Evolutionary conservation across 768 basidiomycete genomes (phyloP).

Genomic region (Psilocybe sp.): DNA sequence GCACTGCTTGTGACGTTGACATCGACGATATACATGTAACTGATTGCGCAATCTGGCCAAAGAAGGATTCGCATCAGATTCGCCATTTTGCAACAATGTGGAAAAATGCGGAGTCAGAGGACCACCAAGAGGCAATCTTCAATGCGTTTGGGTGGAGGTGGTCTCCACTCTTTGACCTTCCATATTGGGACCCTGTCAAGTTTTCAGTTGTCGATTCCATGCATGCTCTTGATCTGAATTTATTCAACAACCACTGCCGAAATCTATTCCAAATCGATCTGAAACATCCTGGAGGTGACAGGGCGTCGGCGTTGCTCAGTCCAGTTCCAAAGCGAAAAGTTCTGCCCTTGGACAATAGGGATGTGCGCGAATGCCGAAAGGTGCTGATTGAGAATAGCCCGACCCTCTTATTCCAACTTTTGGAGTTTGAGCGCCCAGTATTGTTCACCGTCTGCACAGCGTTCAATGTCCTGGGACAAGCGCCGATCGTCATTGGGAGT

Average conservation of each 20-base stretch:
- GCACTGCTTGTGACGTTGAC: not conserved
- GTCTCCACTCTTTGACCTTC: slow-evolving; percentile 3
- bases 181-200: slow-evolving; percentile 7
- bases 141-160: slow-evolving; percentile 2
- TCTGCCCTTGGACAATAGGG: no score
- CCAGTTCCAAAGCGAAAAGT: no score
- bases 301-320: no score
- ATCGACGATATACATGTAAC: not conserved
- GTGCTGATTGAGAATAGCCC: no score
- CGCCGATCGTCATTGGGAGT: no score
- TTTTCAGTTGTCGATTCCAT: slow-evolving; percentile 9
- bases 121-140: not conserved
- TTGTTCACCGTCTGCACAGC: no score
- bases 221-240: slow-evolving; percentile 8
- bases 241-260: slow-evolving; percentile 7
- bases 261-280: not conserved
- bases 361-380: no score
- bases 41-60: not conserved
- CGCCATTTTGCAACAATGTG: not conserved
- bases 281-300: not conserved
- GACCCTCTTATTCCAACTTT: no score
- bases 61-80: not conserved
- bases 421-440: no score
- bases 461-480: no score
- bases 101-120: not conserved